Base-by-base conservation (phyloP, 352 stramenopile species). In the Phytophthora kernoviae region DNA sequence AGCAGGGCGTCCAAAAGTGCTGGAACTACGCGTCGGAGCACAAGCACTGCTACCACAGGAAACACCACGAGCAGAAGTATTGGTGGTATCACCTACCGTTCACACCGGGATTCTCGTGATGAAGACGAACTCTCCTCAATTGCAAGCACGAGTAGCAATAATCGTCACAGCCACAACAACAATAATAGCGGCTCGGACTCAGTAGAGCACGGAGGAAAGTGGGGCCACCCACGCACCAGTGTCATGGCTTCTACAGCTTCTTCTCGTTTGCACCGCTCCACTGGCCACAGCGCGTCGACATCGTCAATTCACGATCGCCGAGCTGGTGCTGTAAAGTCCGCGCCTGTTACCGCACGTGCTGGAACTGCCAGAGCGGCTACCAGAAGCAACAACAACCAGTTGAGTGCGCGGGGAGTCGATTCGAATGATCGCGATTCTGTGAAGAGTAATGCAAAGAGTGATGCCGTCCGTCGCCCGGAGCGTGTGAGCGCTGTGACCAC, bases 1-100 rank as follows among this genome's bases (percentile, higher is more conserved):
- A 12, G 65, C 83, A 14, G 63, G 63, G 33, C 79, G 81, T 14
- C 75, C 0, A 83, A 85, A 41, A 90, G 72, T 63, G 71, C 72
- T 14, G 64, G 63, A 20, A 53, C 61, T 1, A 46, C 58, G 34
- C 60, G 61, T 12, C 65, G 61, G 12, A 70, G 34, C 27, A 42
- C 54, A 20, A 47, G 26, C 6, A 52, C 17, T 15, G 21, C 45
- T 30, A 54, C 56, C 0, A 41, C 64, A 18, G 47, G 42, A 21
- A 21, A 37, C 18, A 27, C 27, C 14, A 47, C 58, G 21, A 54
- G 46, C 39, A 50, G 48, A 66, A 47, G 47, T 30, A 24, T 33
- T 36, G 26, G 47, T 20, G 58, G 15, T 8, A 46, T 69, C 43
- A 57, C 67, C 61, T 53, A 62, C 46, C 33, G 65, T 10, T 69